Conservation (phyloP, 129 eudicot genomes). For the Flaveria trinervia region DNA sequence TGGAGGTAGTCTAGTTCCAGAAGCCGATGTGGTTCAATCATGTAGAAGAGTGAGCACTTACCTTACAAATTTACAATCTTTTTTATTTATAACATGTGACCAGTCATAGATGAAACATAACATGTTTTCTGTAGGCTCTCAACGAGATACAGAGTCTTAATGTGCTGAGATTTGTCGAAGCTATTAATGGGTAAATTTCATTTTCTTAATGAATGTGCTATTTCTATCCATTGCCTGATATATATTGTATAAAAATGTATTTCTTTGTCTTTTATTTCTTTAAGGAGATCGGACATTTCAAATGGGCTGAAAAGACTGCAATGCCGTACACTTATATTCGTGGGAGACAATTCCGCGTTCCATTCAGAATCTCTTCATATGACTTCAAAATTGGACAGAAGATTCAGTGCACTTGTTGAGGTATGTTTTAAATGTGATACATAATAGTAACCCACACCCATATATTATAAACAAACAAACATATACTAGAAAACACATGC, state of each 20-base stretch:
- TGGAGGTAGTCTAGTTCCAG: conserved; percentile 63
- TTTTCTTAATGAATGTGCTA: not conserved
- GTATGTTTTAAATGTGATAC: conserved; percentile 34
- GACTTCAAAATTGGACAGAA: conserved; percentile 81
- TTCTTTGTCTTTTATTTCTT: conserved; percentile 11
- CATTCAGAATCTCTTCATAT: conserved; percentile 81
- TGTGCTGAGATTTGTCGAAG: conserved; percentile 68
- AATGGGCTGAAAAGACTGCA: conserved; percentile 58
- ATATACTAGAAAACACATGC: not conserved
- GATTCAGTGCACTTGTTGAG: conserved; percentile 89
- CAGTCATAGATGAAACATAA: not conserved
- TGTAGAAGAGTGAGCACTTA: conserved; percentile 70
- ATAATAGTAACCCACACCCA: too few relatives aligned
- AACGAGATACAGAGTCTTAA: conserved; percentile 77
- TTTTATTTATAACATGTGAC: not conserved
- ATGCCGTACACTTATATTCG: conserved; percentile 73
- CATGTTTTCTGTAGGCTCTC: conserved; percentile 52
- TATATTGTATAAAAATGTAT: not conserved
- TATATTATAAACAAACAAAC: too few relatives aligned
- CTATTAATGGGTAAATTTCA: conserved; percentile 57
- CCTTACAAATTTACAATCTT: not conserved
- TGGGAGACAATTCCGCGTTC: conserved; percentile 87
- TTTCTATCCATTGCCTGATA: not conserved
- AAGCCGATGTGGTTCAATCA: conserved; percentile 74
- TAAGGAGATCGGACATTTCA: conserved; percentile 74